Base-by-base conservation (phyloP, 768 basidiomycete genomes). In the Auricularia sp. region DNA sequence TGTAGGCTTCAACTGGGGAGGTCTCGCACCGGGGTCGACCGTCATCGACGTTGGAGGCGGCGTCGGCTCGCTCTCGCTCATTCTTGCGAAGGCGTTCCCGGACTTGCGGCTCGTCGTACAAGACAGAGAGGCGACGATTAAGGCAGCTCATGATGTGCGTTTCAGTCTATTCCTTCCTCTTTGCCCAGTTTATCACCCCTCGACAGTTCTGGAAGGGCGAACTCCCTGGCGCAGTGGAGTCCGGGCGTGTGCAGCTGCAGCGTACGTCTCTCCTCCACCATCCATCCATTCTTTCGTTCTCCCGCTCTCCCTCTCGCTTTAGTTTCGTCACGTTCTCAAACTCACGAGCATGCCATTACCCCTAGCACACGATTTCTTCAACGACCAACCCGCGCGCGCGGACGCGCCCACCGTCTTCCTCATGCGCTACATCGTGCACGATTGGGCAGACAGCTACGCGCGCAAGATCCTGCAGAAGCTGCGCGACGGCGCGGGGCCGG, bases 31-130 rank as follows among this genome's bases (percentile, higher is more conserved):
- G 36, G 68, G 62, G 23, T 43, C 67, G 1, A 35, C 65, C 3
- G 36, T 72, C 54, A 67, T 72, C 36, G 71, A 71, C 56, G 69
- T 72, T 34, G 71, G 71, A 0, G 68, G 66, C 8, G 71, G 71
- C 2, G 58, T 67, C 23, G 71, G 71, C 2, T 44, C 64, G 18
- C 61, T 64, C 21, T 29, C 64, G 0, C 61, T 71, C 8, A 36
- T 43, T 11, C 33, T 72, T 4, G 65, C 67, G 1, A 58, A 66
- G 36, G 47, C 23, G 7, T 43, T 62, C 16, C 65, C 68, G 1
- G 43, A 67, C 3, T 23, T 70, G 44, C 42, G 62, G 8, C 62
- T 72, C 53, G 53, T 69, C 21, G 42, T 70, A 2, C 70, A 72
- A 39, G 71, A 72, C 61, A 64, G 64, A 12, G 23, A 34, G 2